A percentile compares a stretch with the other conserved stretches of the same genome.
These are phyloP conservation scores for Trifolium pratense DNA, from an alignment of 306 rosid genomes.

Conservation along the genomic window DNA sequence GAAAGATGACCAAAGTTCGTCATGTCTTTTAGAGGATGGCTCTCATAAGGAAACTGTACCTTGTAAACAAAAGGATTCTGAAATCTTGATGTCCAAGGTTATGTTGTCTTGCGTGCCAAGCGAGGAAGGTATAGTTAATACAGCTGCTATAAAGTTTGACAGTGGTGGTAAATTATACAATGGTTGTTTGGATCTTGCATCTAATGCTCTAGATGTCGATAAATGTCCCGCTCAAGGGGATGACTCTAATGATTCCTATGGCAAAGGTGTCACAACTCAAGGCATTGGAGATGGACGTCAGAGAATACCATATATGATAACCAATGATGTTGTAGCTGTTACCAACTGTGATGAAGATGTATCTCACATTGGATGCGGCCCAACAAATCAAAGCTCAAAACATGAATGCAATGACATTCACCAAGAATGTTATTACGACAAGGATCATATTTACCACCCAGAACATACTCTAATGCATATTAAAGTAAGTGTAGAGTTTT, in stretches of 20 bases:
- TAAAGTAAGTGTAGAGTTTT: conserved; percentile 42
- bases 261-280: conserved; percentile 23
- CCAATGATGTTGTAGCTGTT: conserved; percentile 35
- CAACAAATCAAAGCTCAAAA: conserved; percentile 40
- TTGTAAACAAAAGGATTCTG: conserved; percentile 24
- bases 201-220: conserved; percentile 36
- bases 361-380: conserved; percentile 8
- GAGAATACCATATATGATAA: conserved; percentile 27
- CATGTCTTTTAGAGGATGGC: conserved; percentile 27
- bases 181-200: conserved; percentile 27
- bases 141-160: conserved; percentile 26
- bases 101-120: conserved; percentile 5
- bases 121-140: conserved; percentile 14
- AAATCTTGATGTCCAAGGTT: conserved; percentile 5
- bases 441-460: conserved; percentile 30
- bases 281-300: conserved; percentile 19
- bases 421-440: conserved; percentile 24
- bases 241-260: conserved; percentile 27
- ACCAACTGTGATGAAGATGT: conserved; percentile 33
- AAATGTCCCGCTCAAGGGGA: conserved; percentile 15
- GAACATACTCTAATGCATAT: conserved; percentile 33
- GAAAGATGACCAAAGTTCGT: conserved; percentile 16
- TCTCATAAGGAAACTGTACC: conserved; percentile 38
- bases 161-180: conserved; percentile 36
- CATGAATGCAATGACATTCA: conserved; percentile 39